These are phyloP conservation scores for Solanum medicagineum DNA, from an alignment of 257 asterid genomes.

Conservation along the genomic window DNA sequence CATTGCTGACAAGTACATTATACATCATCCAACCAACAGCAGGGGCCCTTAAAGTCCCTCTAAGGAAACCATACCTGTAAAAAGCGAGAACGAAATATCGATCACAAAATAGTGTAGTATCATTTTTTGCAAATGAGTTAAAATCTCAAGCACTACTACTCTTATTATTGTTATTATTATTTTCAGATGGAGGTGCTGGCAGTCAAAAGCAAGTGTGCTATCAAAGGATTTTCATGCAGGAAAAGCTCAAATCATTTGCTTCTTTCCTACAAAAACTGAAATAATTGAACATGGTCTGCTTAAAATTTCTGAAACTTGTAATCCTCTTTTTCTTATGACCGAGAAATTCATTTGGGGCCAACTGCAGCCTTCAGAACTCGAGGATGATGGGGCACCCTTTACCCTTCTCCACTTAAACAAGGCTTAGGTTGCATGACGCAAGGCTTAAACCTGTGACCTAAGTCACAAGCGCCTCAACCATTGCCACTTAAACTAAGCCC, in stretches of 20 bases:
- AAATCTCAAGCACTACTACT: not conserved
- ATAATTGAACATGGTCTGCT: not conserved
- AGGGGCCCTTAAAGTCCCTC: constrained; percentile 91
- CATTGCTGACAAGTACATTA: constrained; percentile 88
- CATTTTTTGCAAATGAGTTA: not conserved
- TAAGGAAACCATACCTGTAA: constrained; percentile 67
- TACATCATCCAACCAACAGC: constrained; percentile 99
- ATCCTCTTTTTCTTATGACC: not conserved
- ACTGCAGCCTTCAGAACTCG: not conserved
- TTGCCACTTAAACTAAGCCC: not conserved
- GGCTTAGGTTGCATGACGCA: not conserved
- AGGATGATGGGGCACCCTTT: not conserved
- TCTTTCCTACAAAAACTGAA: not conserved
- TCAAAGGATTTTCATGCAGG: not conserved
- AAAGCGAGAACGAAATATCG: not conserved
- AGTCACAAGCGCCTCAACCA: not conserved
- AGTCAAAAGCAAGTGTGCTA: not conserved
- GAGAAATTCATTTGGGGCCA: not conserved
- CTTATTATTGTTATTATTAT: not conserved
- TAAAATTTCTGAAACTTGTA: not conserved
- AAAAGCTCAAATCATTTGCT: not conserved
- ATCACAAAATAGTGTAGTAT: not conserved
- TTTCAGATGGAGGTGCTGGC: not conserved
- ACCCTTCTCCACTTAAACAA: not conserved
- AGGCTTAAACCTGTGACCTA: not conserved